Conservation (phyloP, 2,329 filamentous ascomycete genomes). For the Apiospora hydei region DNA sequence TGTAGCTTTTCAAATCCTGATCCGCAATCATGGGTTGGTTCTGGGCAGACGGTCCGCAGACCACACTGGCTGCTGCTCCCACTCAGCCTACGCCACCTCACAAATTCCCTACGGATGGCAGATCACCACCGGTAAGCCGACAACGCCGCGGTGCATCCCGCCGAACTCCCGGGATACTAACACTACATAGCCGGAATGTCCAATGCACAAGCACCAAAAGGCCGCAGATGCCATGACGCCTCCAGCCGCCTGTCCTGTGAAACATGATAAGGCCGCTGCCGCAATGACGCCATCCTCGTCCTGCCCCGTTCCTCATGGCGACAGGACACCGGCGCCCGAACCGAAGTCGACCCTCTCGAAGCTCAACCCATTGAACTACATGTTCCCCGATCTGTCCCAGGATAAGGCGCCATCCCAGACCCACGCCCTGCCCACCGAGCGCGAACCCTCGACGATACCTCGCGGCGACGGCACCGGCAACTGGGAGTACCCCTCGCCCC, state of each 20-base stretch:
- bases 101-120: constrained; percentile 36
- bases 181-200: constrained; percentile 56
- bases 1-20: constrained; percentile 45
- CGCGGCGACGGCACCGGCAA: constrained; percentile 78
- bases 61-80: constrained; percentile 29
- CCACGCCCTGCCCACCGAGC: constrained; percentile 75
- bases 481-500: constrained; percentile 98
- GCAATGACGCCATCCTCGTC: constrained; percentile 41
- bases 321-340: constrained; percentile 41
- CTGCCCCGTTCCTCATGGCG: constrained; percentile 56
- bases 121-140: constrained; percentile 50
- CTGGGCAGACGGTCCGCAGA: constrained; percentile 60
- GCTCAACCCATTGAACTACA: constrained; percentile 84
- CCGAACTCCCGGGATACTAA: background rate
- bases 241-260: constrained; percentile 42
- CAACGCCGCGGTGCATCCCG: background rate
- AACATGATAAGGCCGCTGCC: constrained; percentile 33
- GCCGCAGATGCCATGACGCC: constrained; percentile 55
- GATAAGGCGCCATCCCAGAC: constrained; percentile 76
- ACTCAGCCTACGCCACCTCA: constrained; percentile 37
- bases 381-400: constrained; percentile 89
- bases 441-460: constrained; percentile 91
- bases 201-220: constrained; percentile 61
- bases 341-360: constrained; percentile 60
- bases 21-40: constrained; percentile 66